These are phyloP conservation scores for Nakazawaea peltata DNA, from an alignment of 805 yeast genomes.

Conservation along the genomic window DNA sequence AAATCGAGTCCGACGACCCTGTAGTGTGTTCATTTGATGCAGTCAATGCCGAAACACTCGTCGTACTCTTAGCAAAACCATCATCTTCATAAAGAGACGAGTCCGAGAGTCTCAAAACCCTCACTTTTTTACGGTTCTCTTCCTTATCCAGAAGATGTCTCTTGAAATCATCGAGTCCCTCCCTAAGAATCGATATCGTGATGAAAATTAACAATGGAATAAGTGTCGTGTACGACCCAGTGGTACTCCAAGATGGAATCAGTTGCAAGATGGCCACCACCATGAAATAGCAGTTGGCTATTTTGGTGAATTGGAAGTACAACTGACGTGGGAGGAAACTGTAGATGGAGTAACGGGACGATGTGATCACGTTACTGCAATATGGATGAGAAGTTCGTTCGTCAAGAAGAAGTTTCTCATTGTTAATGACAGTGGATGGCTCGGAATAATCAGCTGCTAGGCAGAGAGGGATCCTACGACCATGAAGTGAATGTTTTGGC, in stretches of 20 bases:
- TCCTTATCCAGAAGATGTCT: conserved; percentile 79
- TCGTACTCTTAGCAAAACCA: conserved; percentile 7
- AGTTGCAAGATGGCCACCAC: conserved; percentile 86
- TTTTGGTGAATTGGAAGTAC: conserved; percentile 82
- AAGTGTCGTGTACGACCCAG: conserved; percentile 92
- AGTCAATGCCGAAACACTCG: conserved; percentile 7
- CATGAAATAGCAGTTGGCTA: conserved; percentile 89
- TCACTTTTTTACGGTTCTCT: conserved; percentile 59
- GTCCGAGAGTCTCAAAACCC: conserved; percentile 25
- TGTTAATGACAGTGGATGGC: conserved; percentile 21
- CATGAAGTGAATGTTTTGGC: conserved; percentile 50
- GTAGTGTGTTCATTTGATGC: conserved; percentile 10
- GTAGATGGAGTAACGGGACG: conserved; percentile 76
- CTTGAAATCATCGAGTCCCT: conserved; percentile 88
- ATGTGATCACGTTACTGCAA: conserved; percentile 62
- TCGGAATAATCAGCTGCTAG: conserved; percentile 29
- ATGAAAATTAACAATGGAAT: conserved; percentile 82
- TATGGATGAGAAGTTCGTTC: conserved; percentile 62
- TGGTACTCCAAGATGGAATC: conserved; percentile 96
- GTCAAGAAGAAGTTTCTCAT: conserved; percentile 44
- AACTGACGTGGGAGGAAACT: conserved; percentile 85
- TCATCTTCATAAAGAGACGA: conserved; percentile 1
- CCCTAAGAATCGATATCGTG: conserved; percentile 82
- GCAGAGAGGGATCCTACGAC: conserved; percentile 68
- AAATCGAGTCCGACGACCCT: conserved; percentile 10